Base-by-base conservation (phyloP, 495 filamentous ascomycete genomes). In the Neurospora sp. region DNA sequence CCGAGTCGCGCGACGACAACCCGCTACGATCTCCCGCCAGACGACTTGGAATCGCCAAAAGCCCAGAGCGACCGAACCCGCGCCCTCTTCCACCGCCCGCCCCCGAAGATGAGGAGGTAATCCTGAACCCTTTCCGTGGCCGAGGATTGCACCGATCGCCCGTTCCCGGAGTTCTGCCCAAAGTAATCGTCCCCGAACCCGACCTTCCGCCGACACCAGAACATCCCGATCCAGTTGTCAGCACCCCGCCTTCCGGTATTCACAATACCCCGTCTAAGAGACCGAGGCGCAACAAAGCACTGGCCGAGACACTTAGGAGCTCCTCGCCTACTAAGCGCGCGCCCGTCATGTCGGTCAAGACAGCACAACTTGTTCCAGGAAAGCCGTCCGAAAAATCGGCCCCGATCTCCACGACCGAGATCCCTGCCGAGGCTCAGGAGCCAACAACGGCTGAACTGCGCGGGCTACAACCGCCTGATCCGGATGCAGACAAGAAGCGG, bases 121-220 rank as follows among this genome's bases (percentile, higher is more conserved):
- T 76, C 77, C 82, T 81, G 75, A 82, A 82, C 77, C 88, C 73
- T 71, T 88, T 81, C 73, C 75, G 71, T 40, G 78, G 79, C 39
- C 79, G 79, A 39, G 80, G 74, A 38, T 71, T 78, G 77, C 81
- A 73, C 28, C 77, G 76, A 34, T 81, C 80, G 31, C 81, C 84
- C 9, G 78, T 83, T 59, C 79, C 78, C 5, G 83, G 83, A 0
- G 84, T 81, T 15, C 72, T 82, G 34, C 83, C 84, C 13, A 74
- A 80, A 8, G 62, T 77, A 6, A 66, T 71, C 5, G 74, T 76
- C 0, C 80, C 83, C 21, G 91, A 94, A 75, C 91, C 90, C 10
- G 90, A 92, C 42, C 83, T 94, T 31, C 92, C 91, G 10, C 90
- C 90, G 11, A 93, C 91, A 5, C 91, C 91, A 24, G 89, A 88